Conservation (phyloP, 345 rosid genomes). For the Luvunga scandens region DNA sequence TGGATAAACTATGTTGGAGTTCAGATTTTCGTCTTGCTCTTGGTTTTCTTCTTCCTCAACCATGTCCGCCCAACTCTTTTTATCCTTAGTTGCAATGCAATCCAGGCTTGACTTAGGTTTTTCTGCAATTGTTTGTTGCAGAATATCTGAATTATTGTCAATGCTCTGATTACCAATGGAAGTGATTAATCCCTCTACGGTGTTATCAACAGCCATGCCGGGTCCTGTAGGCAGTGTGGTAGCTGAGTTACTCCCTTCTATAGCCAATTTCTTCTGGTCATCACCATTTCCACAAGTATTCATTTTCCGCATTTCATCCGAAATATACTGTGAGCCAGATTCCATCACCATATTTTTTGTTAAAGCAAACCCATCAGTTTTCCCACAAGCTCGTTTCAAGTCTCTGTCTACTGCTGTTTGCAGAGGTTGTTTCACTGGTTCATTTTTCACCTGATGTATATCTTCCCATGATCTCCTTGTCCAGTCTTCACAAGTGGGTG, state of each 20-base stretch:
- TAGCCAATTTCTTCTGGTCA: slow-evolving; percentile 1
- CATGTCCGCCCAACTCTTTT: slow-evolving; percentile 84
- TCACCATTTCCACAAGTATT: neutral
- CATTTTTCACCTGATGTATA: neutral
- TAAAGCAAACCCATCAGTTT: neutral
- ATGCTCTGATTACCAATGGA: neutral
- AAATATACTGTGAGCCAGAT: neutral
- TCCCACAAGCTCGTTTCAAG: neutral
- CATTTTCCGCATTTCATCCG: neutral
- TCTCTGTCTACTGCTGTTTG: slow-evolving; percentile 3
- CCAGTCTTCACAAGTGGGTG: slow-evolving; percentile 4
- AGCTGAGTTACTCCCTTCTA: neutral
- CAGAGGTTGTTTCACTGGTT: neutral
- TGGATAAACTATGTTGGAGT: slow-evolving; percentile 33
- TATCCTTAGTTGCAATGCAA: slow-evolving; percentile 10
- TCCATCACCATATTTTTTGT: neutral
- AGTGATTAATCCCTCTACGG: neutral
- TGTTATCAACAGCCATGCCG: neutral
- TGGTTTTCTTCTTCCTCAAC: slow-evolving; percentile 66
- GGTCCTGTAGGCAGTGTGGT: neutral
- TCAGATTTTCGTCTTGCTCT: slow-evolving; percentile 39
- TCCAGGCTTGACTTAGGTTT: slow-evolving; percentile 6
- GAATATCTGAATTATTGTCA: neutral
- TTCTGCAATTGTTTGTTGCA: neutral
- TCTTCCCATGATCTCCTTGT: slow-evolving; percentile 1